Percentiles rank a stretch among this genome's conserved stretches.
phyloP scores from a whole-genome alignment of 169 alveolate genomes.

The Eimeria tenella region DNA sequence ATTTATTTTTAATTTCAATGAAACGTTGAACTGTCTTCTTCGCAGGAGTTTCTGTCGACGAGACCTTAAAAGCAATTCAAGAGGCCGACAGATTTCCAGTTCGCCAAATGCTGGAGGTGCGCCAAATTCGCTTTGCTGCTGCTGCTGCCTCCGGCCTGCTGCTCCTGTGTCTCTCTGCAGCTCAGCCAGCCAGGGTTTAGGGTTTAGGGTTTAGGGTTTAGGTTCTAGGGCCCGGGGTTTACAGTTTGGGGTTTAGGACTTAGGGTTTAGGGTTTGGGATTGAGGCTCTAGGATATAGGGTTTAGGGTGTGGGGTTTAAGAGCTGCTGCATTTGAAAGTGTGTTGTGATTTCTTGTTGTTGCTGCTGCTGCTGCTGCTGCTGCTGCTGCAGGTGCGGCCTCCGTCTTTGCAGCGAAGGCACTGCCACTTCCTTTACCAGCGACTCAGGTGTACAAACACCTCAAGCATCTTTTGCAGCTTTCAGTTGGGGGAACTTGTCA shows the following conservation, averaged over 20 bases:
- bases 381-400: conserved; percentile 72
- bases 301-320: too few relatives aligned
- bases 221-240: background rate
- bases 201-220: background rate
- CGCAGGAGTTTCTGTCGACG: conserved; percentile 60
- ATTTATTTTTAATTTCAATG: background rate
- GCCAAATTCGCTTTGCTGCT: background rate
- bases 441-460: conserved; percentile 32
- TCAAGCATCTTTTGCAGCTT: background rate
- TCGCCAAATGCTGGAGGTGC: conserved; percentile 46
- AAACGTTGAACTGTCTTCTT: too few relatives aligned
- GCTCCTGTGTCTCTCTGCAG: background rate
- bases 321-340: too few relatives aligned
- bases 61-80: conserved; percentile 41
- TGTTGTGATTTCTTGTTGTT: background rate
- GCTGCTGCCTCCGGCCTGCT: background rate
- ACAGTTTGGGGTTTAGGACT: too few relatives aligned
- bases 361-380: background rate
- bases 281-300: too few relatives aligned
- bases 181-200: too few relatives aligned
- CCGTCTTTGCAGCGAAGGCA: conserved; percentile 59
- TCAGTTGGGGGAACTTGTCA: background rate
- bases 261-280: too few relatives aligned
- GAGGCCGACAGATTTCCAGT: conserved; percentile 75
- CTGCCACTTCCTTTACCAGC: conserved; percentile 76